Evolutionary conservation across 2,329 filamentous ascomycete genomes (phyloP), one percentile per base, ranked within the genome.

Genomic region (Alternaria solani): DNA sequence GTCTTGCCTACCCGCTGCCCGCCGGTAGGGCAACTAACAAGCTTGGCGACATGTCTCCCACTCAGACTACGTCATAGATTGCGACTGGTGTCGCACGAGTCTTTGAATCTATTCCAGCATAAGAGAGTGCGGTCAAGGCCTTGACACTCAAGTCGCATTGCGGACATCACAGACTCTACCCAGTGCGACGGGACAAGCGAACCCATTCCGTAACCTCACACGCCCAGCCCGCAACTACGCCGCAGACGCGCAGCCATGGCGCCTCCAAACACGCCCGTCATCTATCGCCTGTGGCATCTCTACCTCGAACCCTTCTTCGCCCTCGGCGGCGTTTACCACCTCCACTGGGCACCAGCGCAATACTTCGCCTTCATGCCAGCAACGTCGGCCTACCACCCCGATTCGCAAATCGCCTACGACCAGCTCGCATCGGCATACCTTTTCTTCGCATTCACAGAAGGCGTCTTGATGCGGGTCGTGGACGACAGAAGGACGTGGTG

Each of bases 371-470:
- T 91, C 88, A 20, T 81, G 89, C 73, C 81, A 82, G 16, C 70
- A 77, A 20, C 83, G 84, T 7, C 81, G 80, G 7, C 72, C 81
- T 70, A 70, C 81, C 64, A 60, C 74, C 38, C 68, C 38, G 68
- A 78, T 58, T 53, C 74, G 59, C 51, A 80, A 1, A 86, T 93
- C 59, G 81, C 92, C 51, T 83, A 93, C 71, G 87, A 88, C 36
- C 91, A 94, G 79, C 86, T 94, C 39, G 90, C 89, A 25, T 92
- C 92, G 73, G 82, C 92, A 55, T 94, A 93, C 79, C 75, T 93
- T 39, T 85, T 92, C 58, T 93, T 94, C 78, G 88, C 91, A 28
- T 80, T 94, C 71, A 92, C 90, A 79, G 90, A 94, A 79, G 90
- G 89, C 1, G 78, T 93, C 20, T 88, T 94, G 11, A 83, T 94